Evolutionary conservation across 805 yeast genomes (phyloP).

Genomic region (Candida easanensis): DNA sequence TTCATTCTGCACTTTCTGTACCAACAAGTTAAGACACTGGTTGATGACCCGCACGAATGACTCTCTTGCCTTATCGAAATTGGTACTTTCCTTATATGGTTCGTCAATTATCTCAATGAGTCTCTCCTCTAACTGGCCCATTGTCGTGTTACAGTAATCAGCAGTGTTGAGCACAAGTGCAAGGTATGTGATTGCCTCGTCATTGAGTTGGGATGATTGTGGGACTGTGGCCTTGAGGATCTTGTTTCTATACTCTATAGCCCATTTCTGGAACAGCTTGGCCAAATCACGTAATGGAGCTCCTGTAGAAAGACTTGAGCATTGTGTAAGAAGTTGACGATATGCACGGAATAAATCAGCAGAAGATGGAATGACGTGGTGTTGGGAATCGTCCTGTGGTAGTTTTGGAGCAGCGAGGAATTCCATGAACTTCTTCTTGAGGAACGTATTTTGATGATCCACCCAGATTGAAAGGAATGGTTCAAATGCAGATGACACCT

Average conservation of each 20-base stretch:
- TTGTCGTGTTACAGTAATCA: slow-evolving; percentile 80
- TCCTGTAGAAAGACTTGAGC: slow-evolving; percentile 52
- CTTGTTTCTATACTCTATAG: slow-evolving; percentile 54
- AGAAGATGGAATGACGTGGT: slow-evolving; percentile 78
- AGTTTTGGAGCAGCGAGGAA: slow-evolving; percentile 59
- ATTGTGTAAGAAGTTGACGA: slow-evolving; percentile 68
- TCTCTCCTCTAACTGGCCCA: slow-evolving; percentile 71
- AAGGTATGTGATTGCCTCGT: slow-evolving; percentile 61
- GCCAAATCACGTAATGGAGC: slow-evolving; percentile 43
- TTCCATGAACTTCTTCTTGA: slow-evolving; percentile 60
- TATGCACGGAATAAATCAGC: slow-evolving; percentile 82
- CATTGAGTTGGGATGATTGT: slow-evolving; percentile 35
- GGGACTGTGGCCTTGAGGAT: slow-evolving; percentile 52
- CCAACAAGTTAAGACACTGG: slow-evolving; percentile 51
- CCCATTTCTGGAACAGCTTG: slow-evolving; percentile 61
- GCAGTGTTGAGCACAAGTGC: slow-evolving; percentile 83
- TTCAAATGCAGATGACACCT: slow-evolving; percentile 69
- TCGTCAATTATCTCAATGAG: slow-evolving; percentile 41
- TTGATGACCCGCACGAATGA: slow-evolving; percentile 57
- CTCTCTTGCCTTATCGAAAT: slow-evolving; percentile 56
- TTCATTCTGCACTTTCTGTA: slow-evolving; percentile 58
- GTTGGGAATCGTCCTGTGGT: slow-evolving; percentile 47
- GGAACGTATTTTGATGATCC: slow-evolving; percentile 67
- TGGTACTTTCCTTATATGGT: slow-evolving; percentile 38
- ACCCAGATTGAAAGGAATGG: slow-evolving; percentile 88